Percentiles rank a stretch among this genome's conserved stretches.
phyloP scores from a whole-genome alignment of 2,329 filamentous ascomycete genomes.

The Nemania bipapillata region DNA sequence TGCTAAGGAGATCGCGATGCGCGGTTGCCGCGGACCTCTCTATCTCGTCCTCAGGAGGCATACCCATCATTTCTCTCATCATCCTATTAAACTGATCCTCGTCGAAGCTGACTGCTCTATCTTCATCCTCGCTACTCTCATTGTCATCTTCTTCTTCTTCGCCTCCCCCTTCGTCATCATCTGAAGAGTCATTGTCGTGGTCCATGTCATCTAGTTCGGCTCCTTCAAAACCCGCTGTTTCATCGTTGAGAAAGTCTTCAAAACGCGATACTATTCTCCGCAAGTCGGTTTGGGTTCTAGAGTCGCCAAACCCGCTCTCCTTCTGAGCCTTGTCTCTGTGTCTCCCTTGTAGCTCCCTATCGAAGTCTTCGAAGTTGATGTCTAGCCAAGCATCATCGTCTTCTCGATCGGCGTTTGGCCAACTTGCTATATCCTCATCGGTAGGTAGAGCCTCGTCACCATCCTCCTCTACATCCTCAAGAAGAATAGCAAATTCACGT shows the following conservation, averaged over 20 bases:
- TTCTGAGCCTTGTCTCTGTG: slow-evolving; percentile 43
- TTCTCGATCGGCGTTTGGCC: slow-evolving; percentile 70
- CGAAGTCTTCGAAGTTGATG: slow-evolving; percentile 89
- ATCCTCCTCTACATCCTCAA: slow-evolving; percentile 79
- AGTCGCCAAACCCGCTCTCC: slow-evolving; percentile 68
- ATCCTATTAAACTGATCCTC: slow-evolving; percentile 85
- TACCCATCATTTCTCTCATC: slow-evolving; percentile 93
- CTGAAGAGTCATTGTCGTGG: slow-evolving; percentile 66
- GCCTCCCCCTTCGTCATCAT: slow-evolving; percentile 56
- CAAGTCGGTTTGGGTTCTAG: slow-evolving; percentile 76
- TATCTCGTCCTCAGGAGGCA: slow-evolving; percentile 53
- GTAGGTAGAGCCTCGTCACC: slow-evolving; percentile 74
- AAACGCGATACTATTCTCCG: slow-evolving; percentile 94
- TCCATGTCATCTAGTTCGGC: slow-evolving; percentile 79
- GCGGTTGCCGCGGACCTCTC: slow-evolving; percentile 22
- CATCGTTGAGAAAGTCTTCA: slow-evolving; percentile 88
- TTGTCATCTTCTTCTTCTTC: slow-evolving; percentile 61
- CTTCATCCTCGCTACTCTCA: slow-evolving; percentile 70
- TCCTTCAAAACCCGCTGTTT: slow-evolving; percentile 81
- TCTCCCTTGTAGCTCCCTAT: slow-evolving; percentile 75
- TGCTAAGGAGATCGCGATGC: slow-evolving; percentile 19
- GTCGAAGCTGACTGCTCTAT: slow-evolving; percentile 81
- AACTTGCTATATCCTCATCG: slow-evolving; percentile 76
- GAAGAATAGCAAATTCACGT: slow-evolving; percentile 78
- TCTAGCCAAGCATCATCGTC: slow-evolving; percentile 93